Percentiles rank a stretch among this genome's conserved stretches.
These are phyloP conservation scores for Forsythia viridissima DNA, from an alignment of 257 asterid genomes.

Conservation along the genomic window DNA sequence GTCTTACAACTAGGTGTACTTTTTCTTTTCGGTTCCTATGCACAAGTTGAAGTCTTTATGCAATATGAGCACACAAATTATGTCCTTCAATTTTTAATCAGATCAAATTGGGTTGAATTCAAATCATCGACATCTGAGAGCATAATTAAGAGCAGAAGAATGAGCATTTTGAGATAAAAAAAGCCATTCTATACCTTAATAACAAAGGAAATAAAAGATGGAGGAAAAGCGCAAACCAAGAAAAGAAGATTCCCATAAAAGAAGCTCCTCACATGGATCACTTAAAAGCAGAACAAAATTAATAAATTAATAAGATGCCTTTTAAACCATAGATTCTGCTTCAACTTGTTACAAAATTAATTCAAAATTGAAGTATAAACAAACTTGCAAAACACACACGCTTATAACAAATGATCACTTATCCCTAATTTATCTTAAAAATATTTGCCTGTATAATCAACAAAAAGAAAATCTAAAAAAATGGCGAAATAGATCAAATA, in stretches of 20 bases:
- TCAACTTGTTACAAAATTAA: background rate
- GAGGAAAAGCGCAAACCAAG: slow-evolving; percentile 47
- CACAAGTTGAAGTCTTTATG: background rate
- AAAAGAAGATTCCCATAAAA: slow-evolving; percentile 48
- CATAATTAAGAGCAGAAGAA: slow-evolving; percentile 15
- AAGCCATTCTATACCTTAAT: slow-evolving; percentile 33
- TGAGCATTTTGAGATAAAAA: slow-evolving; percentile 6
- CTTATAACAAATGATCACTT: background rate
- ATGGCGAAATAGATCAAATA: background rate
- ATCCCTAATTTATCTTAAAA: too few relatives aligned
- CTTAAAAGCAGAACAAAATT: slow-evolving; percentile 26
- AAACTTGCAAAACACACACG: background rate
- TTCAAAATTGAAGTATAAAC: background rate
- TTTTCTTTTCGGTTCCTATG: background rate
- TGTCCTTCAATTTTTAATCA: background rate
- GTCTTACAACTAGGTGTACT: slow-evolving; percentile 15
- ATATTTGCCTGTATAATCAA: too few relatives aligned
- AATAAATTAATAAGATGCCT: slow-evolving; percentile 22
- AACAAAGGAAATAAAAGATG: slow-evolving; percentile 30
- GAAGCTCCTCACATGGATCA: slow-evolving; percentile 29
- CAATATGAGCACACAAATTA: background rate
- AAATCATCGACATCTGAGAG: background rate
- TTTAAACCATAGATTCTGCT: background rate
- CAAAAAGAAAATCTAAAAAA: too few relatives aligned
- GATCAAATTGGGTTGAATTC: background rate